phyloP scores from a whole-genome alignment of 805 yeast genomes.

The Yamadazyma sp. region DNA sequence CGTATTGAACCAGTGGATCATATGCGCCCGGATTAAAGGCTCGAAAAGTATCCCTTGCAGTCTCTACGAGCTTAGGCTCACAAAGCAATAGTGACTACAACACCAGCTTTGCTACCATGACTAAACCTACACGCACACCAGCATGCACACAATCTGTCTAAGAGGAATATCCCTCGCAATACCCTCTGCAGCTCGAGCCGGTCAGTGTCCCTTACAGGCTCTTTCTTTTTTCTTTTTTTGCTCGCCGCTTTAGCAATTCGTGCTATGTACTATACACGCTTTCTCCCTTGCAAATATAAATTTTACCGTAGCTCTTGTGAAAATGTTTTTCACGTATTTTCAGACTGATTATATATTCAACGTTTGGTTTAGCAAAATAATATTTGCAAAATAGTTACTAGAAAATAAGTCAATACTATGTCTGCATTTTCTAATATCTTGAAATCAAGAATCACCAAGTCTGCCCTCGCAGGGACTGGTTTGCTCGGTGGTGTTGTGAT shows the following conservation, averaged over 20 bases:
- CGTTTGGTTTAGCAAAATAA: no score
- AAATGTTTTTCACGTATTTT: neutral
- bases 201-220: no score
- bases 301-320: neutral
- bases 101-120: no score
- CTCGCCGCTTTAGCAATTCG: conserved; percentile 2
- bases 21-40: conserved; percentile 1
- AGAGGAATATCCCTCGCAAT: no score
- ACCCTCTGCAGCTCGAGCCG: no score
- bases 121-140: no score
- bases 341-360: no score
- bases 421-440: conserved; percentile 16
- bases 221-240: conserved; percentile 1
- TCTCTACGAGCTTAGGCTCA: no score
- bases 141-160: no score
- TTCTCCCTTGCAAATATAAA: conserved; percentile 1
- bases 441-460: conserved; percentile 29
- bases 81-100: no score
- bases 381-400: no score
- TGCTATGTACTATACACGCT: neutral
- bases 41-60: neutral
- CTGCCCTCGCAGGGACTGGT: conserved; percentile 31
- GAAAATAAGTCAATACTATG: conserved; percentile 5
- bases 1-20: no score
- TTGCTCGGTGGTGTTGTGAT: conserved; percentile 37